Conservation (phyloP, 2,329 filamentous ascomycete species). For the Davidsoniella eucalypti region DNA sequence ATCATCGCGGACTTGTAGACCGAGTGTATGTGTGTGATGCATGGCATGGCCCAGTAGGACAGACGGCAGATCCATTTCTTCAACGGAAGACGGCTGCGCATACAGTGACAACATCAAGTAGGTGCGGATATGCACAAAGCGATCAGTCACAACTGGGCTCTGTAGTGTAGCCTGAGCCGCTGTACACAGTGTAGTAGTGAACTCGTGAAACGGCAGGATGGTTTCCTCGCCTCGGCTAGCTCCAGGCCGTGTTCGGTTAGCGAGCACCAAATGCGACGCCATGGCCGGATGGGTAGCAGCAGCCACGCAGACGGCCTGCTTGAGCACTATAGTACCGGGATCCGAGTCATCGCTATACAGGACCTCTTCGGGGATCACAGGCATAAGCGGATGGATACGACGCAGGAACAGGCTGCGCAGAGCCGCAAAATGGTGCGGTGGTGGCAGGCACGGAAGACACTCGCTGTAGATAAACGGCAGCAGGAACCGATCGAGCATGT, state of each 20-base stretch:
- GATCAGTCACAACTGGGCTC: slow-evolving; percentile 35
- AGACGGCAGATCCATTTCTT: slow-evolving; percentile 38
- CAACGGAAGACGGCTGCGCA: slow-evolving; percentile 35
- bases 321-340: slow-evolving; percentile 27
- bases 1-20: slow-evolving; percentile 34
- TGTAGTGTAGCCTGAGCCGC: slow-evolving; percentile 34
- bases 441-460: slow-evolving; percentile 32
- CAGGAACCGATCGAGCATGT: slow-evolving; percentile 25
- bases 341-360: slow-evolving; percentile 19
- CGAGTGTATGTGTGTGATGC: slow-evolving; percentile 39
- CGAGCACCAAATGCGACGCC: slow-evolving; percentile 27
- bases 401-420: slow-evolving; percentile 31
- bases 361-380: slow-evolving; percentile 28
- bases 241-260: slow-evolving; percentile 16
- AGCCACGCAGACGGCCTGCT: slow-evolving; percentile 38
- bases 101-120: slow-evolving; percentile 40
- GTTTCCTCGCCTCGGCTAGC: slow-evolving; percentile 17
- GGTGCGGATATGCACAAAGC: slow-evolving; percentile 37
- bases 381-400: slow-evolving; percentile 38
- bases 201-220: slow-evolving; percentile 29
- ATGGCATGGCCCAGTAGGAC: slow-evolving; percentile 36
- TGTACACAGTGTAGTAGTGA: slow-evolving; percentile 30
- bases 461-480: slow-evolving; percentile 28
- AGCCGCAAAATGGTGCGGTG: slow-evolving; percentile 27
- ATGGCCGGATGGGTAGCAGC: slow-evolving; percentile 34